These are phyloP conservation scores for Carex cristatella DNA, from an alignment of 176 grass and related monocot genomes.

Conservation along the genomic window DNA sequence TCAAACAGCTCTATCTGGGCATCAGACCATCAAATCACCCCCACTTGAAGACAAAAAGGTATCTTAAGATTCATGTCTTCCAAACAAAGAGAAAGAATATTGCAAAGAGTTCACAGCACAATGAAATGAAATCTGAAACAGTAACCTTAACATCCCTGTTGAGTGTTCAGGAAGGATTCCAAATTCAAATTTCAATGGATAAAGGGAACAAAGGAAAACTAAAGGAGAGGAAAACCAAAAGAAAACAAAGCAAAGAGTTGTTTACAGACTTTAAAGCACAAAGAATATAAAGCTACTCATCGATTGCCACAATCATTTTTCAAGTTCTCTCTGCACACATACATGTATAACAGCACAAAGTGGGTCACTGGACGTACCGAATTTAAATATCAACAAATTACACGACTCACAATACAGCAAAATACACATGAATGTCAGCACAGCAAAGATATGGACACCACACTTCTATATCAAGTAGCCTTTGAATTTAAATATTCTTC, in stretches of 20 bases:
- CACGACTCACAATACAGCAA: not conserved
- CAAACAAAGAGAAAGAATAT: not conserved
- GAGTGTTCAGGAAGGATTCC: slow-evolving; percentile 17
- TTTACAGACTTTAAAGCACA: slow-evolving; percentile 20
- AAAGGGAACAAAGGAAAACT: slow-evolving; percentile 2
- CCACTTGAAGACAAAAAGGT: not conserved
- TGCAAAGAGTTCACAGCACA: not conserved
- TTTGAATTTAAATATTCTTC: slow-evolving; percentile 21
- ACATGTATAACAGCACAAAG: not conserved
- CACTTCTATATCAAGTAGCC: not conserved
- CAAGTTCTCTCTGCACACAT: not conserved
- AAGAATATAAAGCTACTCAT: slow-evolving; percentile 1
- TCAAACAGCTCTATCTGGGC: too few species aligned
- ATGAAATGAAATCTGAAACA: not conserved
- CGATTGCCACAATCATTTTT: not conserved
- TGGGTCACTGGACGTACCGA: not conserved
- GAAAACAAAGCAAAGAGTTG: slow-evolving; percentile 18
- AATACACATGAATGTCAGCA: not conserved
- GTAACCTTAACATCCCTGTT: slow-evolving; percentile 3
- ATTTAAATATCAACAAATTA: not conserved
- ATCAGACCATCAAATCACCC: too few species aligned
- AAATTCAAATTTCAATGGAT: not conserved
- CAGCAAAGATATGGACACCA: not conserved
- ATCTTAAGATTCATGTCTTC: not conserved
- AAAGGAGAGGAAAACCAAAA: slow-evolving; percentile 13